These are phyloP conservation scores for Camillea tinctor DNA, from an alignment of 2,329 filamentous ascomycete species.

Conservation along the genomic window DNA sequence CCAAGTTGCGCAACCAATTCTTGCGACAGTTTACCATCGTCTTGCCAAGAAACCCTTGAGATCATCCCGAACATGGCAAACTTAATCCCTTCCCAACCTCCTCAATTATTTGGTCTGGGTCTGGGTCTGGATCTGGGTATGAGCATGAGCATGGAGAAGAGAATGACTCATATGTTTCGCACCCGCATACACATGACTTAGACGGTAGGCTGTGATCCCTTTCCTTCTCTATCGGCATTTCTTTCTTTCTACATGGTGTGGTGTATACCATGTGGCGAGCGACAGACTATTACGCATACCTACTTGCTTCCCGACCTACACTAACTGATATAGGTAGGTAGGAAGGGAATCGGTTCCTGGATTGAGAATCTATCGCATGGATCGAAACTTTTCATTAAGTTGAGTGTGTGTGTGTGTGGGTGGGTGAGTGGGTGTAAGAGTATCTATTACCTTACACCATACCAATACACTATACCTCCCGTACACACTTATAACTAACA, in stretches of 20 bases:
- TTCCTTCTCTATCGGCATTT: not conserved
- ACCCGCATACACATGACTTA: not conserved
- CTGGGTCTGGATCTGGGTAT: too few relatives aligned
- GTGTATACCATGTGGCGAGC: not conserved
- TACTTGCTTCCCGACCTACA: conserved; percentile 2
- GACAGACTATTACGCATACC: conserved; percentile 6
- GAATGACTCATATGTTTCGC: not conserved
- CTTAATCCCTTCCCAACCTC: not conserved
- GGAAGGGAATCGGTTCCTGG: conserved; percentile 18
- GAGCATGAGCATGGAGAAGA: too few relatives aligned
- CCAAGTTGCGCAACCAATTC: not conserved
- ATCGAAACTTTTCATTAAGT: too few relatives aligned
- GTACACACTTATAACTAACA: too few relatives aligned
- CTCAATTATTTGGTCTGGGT: not conserved
- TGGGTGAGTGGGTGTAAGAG: not conserved
- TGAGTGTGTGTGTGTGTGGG: not conserved
- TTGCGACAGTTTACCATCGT: not conserved
- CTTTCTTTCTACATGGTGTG: too few relatives aligned
- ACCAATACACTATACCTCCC: too few relatives aligned
- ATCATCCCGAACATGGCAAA: not conserved
- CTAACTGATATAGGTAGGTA: not conserved
- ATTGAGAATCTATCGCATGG: conserved; percentile 11
- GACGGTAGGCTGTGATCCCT: not conserved
- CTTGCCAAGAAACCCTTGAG: not conserved
- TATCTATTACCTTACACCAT: too few relatives aligned